Conservation (phyloP, 2,329 filamentous ascomycete genomes). For the Chaetomium globosum region DNA sequence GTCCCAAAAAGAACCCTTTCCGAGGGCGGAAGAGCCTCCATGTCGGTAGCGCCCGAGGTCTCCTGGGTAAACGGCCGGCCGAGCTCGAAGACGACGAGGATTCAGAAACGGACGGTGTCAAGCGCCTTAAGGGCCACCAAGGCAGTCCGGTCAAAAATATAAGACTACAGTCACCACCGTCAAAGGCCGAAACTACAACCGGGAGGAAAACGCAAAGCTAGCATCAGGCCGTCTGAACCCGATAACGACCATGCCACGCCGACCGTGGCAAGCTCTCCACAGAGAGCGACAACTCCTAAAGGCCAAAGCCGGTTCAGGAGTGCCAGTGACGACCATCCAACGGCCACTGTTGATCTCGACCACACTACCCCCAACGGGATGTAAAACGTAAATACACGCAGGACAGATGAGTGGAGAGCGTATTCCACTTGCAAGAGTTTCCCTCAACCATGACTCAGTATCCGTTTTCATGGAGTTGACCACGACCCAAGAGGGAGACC, state of each 20-base stretch:
- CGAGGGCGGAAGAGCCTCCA: conserved; percentile 75
- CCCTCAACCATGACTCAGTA: conserved; percentile 90
- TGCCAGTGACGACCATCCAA: conserved; percentile 52
- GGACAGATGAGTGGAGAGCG: conserved; percentile 60
- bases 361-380: conserved; percentile 45
- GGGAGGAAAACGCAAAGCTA: conserved; percentile 59
- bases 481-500: conserved; percentile 92
- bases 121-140: conserved; percentile 71
- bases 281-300: conserved; percentile 59
- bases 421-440: conserved; percentile 89
- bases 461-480: conserved; percentile 98
- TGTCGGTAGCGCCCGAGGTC: conserved; percentile 71
- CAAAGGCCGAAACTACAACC: conserved; percentile 66
- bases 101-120: conserved; percentile 62
- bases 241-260: conserved; percentile 45
- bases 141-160: conserved; percentile 77
- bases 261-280: conserved; percentile 52
- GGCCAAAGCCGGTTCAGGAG: conserved; percentile 59
- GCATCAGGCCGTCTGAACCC: conserved; percentile 51
- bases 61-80: conserved; percentile 72
- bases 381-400: conserved; percentile 49
- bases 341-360: conserved; percentile 50
- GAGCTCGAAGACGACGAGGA: conserved; percentile 73
- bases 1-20: conserved; percentile 70
- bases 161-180: conserved; percentile 68